Conservation (phyloP, 2,329 filamentous ascomycete genomes). For the Neobulgaria alba region DNA sequence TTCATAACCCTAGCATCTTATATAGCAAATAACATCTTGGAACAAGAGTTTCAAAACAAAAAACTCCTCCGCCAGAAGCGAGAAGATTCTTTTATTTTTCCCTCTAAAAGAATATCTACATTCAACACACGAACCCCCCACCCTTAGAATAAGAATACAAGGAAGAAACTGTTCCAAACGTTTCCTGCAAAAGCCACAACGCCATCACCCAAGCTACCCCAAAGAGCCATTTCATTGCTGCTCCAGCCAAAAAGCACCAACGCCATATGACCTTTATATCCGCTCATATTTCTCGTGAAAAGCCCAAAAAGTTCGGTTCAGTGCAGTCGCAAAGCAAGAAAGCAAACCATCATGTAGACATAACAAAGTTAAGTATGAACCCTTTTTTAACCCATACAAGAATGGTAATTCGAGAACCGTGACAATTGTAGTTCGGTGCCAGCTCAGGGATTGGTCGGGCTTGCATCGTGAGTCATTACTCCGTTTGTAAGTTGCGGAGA, state of each 20-base stretch:
- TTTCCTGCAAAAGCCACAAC: no score
- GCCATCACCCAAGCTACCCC: no score
- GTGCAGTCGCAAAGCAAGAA: no score
- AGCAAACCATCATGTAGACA: neutral
- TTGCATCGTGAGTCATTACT: neutral
- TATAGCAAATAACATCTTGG: neutral
- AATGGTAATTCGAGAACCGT: neutral
- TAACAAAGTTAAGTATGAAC: neutral
- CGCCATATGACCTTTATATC: neutral
- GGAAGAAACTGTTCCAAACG: no score
- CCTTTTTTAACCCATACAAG: neutral
- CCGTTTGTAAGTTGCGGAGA: constrained; percentile 9
- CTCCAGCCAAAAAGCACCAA: neutral
- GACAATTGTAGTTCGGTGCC: neutral
- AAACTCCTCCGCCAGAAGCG: no score
- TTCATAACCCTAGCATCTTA: neutral
- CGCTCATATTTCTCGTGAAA: neutral
- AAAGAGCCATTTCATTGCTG: no score
- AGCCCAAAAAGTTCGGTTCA: neutral
- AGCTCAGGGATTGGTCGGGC: neutral
- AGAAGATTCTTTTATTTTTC: no score
- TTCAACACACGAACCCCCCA: no score
- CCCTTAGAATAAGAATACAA: no score
- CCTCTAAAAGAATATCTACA: no score
- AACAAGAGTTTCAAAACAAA: neutral